These are phyloP conservation scores for Candida pseudoviswanathii DNA, from an alignment of 1,139 yeast species.

Conservation along the genomic window DNA sequence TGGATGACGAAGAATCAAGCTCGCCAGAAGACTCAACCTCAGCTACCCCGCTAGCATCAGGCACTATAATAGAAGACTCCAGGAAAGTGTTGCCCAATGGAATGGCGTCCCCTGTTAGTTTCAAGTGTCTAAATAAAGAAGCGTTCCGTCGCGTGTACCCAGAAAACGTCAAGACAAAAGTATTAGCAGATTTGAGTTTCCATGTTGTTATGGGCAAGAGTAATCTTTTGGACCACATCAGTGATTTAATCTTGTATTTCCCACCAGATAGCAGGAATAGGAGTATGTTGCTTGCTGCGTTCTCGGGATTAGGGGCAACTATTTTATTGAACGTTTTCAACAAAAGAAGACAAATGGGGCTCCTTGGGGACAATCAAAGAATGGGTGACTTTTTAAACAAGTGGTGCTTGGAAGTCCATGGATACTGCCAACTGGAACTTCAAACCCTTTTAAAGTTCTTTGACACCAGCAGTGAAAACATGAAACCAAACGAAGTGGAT, in stretches of 20 bases:
- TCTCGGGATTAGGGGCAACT: conserved; percentile 23
- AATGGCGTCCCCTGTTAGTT: conserved; percentile 5
- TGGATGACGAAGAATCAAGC: conserved; percentile 6
- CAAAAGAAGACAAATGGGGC: conserved; percentile 8
- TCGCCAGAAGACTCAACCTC: background rate
- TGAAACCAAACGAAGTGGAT: conserved; percentile 13
- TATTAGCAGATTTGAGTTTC: conserved; percentile 14
- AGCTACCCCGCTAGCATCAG: background rate
- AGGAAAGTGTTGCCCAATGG: conserved; percentile 14
- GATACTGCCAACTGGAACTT: conserved; percentile 17
- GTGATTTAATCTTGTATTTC: conserved; percentile 10
- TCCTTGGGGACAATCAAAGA: background rate
- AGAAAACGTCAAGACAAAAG: conserved; percentile 6
- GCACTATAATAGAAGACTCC: background rate
- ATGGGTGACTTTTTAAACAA: conserved; percentile 14
- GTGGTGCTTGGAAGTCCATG: conserved; percentile 21
- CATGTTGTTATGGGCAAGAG: conserved; percentile 17
- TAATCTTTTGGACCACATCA: conserved; percentile 17
- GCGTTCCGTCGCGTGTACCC: conserved; percentile 9
- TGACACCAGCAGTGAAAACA: background rate
- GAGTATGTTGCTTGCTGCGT: conserved; percentile 10
- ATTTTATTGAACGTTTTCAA: conserved; percentile 19
- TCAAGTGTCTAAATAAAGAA: conserved; percentile 7
- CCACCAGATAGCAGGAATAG: background rate
- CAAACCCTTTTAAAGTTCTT: conserved; percentile 10